A percentile compares a stretch with the other conserved stretches of the same genome.
Evolutionary conservation across 2,329 filamentous ascomycete species (phyloP).

Genomic region (Ophiosphaerella narmari): DNA sequence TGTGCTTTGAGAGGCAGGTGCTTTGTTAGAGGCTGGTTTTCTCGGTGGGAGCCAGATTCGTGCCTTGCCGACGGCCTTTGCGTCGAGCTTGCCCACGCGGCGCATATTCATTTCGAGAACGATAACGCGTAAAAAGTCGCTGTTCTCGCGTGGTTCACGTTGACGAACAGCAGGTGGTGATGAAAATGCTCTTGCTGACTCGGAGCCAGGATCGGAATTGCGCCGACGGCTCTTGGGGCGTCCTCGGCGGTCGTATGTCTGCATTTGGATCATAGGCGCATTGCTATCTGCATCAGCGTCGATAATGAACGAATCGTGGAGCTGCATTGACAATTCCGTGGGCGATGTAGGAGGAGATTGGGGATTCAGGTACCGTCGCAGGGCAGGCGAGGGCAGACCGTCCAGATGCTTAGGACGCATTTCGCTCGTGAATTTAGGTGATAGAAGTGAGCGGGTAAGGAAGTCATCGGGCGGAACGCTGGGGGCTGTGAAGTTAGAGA

Average conservation of each 20-base stretch:
- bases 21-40: conserved; percentile 37
- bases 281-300: conserved; percentile 45
- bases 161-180: conserved; percentile 56
- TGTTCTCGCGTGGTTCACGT: conserved; percentile 67
- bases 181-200: conserved; percentile 50
- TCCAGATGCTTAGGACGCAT: conserved; percentile 61
- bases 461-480: conserved; percentile 62
- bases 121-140: conserved; percentile 66
- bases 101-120: conserved; percentile 73
- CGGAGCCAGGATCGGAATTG: conserved; percentile 46
- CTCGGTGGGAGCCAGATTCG: conserved; percentile 66
- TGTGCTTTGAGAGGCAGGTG: conserved; percentile 27
- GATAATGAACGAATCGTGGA: conserved; percentile 44
- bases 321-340: conserved; percentile 46
- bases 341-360: conserved; percentile 47
- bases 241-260: conserved; percentile 59
- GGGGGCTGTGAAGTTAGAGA: conserved; percentile 62
- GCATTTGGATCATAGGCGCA: conserved; percentile 65
- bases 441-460: conserved; percentile 63
- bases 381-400: conserved; percentile 59
- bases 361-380: conserved; percentile 66
- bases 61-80: conserved; percentile 59
- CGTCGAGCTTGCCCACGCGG: conserved; percentile 64
- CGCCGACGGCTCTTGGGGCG: conserved; percentile 34
- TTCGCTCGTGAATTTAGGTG: conserved; percentile 64